Conservation (phyloP, 257 asterid species). For the Plantago major region DNA sequence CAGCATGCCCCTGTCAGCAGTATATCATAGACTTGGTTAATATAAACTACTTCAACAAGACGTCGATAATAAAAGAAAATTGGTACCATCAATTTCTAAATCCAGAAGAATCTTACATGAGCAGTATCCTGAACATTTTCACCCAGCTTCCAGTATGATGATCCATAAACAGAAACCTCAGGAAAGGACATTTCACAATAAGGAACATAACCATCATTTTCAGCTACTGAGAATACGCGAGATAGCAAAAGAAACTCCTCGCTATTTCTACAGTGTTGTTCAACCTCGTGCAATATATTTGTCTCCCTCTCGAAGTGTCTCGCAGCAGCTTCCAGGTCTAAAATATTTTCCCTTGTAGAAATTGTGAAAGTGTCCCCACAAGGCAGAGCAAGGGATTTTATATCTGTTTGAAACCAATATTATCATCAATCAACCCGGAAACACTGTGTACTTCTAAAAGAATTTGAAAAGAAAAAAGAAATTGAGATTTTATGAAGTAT, state of each 20-base stretch:
- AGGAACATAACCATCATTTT: constrained; percentile 52
- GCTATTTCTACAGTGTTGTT: constrained; percentile 34
- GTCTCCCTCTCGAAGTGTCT: constrained; percentile 71
- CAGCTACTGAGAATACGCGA: constrained; percentile 41
- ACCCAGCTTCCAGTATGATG: constrained; percentile 26
- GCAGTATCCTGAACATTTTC: constrained; percentile 20
- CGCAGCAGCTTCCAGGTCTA: constrained; percentile 71
- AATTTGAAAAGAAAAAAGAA: not conserved
- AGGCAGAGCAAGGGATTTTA: constrained; percentile 44
- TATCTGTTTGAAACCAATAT: constrained; percentile 44
- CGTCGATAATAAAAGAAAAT: not conserved
- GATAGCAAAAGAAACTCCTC: constrained; percentile 47
- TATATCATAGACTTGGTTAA: constrained; percentile 17
- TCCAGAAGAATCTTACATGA: constrained; percentile 32
- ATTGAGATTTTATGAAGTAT: constrained; percentile 2
- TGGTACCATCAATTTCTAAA: constrained; percentile 1
- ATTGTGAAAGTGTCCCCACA: constrained; percentile 51
- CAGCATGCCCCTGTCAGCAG: constrained; percentile 31
- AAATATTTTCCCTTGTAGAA: constrained; percentile 65
- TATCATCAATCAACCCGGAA: constrained; percentile 17
- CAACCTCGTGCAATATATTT: constrained; percentile 43
- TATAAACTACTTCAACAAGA: not conserved
- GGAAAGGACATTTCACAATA: constrained; percentile 42
- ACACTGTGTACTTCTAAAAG: not conserved
- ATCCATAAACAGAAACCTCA: constrained; percentile 27